These are phyloP conservation scores for Pythium guiyangense DNA, from an alignment of 352 stramenopile genomes.

Conservation along the genomic window DNA sequence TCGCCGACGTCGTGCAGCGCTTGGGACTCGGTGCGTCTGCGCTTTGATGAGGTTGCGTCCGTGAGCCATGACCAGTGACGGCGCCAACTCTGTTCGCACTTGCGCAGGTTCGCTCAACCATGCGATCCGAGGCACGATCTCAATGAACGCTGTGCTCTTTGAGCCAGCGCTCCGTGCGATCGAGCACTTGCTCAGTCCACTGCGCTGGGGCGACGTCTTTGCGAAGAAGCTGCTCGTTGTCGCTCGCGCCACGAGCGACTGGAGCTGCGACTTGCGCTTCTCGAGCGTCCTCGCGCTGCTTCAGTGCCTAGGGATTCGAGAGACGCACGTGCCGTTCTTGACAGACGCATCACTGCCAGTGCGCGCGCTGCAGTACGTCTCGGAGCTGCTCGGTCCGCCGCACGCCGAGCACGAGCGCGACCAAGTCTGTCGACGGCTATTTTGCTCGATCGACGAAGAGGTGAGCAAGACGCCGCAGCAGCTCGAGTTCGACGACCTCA, in stretches of 20 bases:
- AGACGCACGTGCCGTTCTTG: constrained; percentile 10
- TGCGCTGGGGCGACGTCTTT: constrained; percentile 26
- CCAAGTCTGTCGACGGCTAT: constrained; percentile 35
- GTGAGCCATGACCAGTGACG: too few species aligned
- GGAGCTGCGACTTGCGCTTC: constrained; percentile 35
- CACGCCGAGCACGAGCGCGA: constrained; percentile 46
- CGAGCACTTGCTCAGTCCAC: constrained; percentile 21
- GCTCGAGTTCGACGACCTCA: constrained; percentile 53
- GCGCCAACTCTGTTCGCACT: too few species aligned
- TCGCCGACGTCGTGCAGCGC: constrained; percentile 24
- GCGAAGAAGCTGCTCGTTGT: constrained; percentile 33
- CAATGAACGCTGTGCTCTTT: constrained; percentile 22
- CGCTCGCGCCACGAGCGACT: constrained; percentile 28
- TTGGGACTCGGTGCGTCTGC: constrained; percentile 36
- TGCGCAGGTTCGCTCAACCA: constrained; percentile 34
- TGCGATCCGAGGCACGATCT: constrained; percentile 25
- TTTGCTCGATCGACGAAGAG: constrained; percentile 58
- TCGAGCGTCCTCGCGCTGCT: constrained; percentile 19
- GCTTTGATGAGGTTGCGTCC: not conserved
- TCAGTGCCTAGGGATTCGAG: constrained; percentile 3
- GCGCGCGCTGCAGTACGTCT: constrained; percentile 21
- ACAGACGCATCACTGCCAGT: constrained; percentile 21
- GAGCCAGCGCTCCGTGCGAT: constrained; percentile 22
- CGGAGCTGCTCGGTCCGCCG: constrained; percentile 25
- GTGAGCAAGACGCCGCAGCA: constrained; percentile 45